Evolutionary conservation across 2,329 filamentous ascomycete species (phyloP), one percentile per base, ranked within the genome.

Genomic region (Penicillium sp.): DNA sequence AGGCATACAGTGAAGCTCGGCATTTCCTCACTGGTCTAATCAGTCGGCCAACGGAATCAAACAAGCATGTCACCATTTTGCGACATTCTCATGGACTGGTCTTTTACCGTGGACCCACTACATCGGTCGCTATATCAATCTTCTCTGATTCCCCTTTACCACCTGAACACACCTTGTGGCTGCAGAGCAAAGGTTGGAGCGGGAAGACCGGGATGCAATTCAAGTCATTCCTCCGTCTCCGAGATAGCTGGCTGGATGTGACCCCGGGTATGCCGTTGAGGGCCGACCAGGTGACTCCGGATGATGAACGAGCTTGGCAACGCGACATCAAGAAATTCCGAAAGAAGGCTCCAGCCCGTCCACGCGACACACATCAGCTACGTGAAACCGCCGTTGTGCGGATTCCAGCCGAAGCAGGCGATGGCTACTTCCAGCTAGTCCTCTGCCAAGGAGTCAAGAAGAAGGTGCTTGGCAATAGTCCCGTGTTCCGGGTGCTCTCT

Each of bases 341-440:
- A 2, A 86, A 84, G 57, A 86, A 82, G 58, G 79, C 79, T 0
- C 57, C 68, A 1, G 71, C 77, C 3, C 75, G 74, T 18, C 68
- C 77, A 18, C 74, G 75, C 1, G 77, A 79, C 2, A 77, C 72
- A 1, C 85, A 88, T 54, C 52, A 74, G 0, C 70, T 84, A 0
- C 77, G 86, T 1, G 85, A 89, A 68, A 89, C 87, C 0, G 81
- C 82, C 29, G 75, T 89, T 1, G 74, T 88, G 6, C 79, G 86
- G 4, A 85, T 90, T 42, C 87, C 87, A 0, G 82, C 82, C 0
- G 77, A 81, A 0, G 83, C 83, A 0, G 76, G 77, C 0, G 87
- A 90, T 66, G 87, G 87, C 0, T 90, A 90, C 65, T 86, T 88
- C 52, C 83, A 86, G 12, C 73, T 90, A 5, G 81, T 89, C 0